Base-by-base conservation (phyloP, 345 rosid species). In the Pistacia integerrima region DNA sequence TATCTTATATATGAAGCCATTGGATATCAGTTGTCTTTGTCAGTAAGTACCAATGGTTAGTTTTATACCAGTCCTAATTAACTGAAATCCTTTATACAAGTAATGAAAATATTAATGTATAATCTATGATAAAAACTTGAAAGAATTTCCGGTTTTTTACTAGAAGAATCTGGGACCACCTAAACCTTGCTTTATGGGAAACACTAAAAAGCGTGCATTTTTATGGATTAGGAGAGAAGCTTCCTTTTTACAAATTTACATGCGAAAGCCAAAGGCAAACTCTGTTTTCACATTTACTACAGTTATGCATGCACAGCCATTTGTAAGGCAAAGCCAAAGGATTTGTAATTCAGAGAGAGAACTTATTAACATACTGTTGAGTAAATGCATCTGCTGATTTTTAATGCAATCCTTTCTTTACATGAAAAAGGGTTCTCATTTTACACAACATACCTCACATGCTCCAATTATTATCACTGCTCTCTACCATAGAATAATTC, bases 151-250 rank as follows among this genome's bases (percentile, higher is more conserved):
- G 36, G 17, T 74, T 51, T 44, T 77, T 36, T 55, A 64, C 74
- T 30, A 70, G 76, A 67, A 74, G 82, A 77, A 76, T 76, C 76
- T 74, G 80, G 86, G 86, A 81, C 82, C 86, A 74, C 87, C 20
- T 5, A 54, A 54, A 11, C 48, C 30, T 73, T 78, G 79, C 85
- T 81, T 84, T 74, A 66, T 70, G 75, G 59, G 76, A 55, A 70
- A 30, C 75, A 64, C 72, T 49, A 68, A 55, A 59, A 74, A 49
- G 76, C 72, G 51, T 55, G 25, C 54, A 59, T 79, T 73, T 33
- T 41, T 22, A 58, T 76, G 55, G 79, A 55, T 67, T 80, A 77
- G 77, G 57, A 77, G 75, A 74, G 83, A 84, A 84, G 84, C 76
- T 86, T 82, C 89, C 84, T 60, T 69, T 69, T 74, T 35, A 63